Conservation (phyloP, 1,284 basidiomycete genomes). For the Volvariella surrecta region DNA sequence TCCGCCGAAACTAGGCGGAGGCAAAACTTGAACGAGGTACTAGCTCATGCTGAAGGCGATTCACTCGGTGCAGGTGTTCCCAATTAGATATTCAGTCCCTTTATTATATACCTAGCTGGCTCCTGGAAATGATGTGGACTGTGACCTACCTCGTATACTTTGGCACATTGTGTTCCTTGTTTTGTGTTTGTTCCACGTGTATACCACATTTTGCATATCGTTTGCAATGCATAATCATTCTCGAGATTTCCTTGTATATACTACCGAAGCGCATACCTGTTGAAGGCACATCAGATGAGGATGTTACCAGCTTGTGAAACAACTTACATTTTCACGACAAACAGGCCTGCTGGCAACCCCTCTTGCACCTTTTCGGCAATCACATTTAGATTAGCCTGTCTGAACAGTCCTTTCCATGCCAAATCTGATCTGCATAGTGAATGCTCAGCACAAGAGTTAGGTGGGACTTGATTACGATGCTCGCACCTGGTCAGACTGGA, state of each 20-base stretch:
- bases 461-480: background rate
- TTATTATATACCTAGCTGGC: too few species aligned
- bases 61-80: too few species aligned
- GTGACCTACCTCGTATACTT: too few species aligned
- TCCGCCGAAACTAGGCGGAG: constrained; percentile 31
- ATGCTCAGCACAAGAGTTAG: constrained; percentile 1
- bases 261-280: constrained; percentile 55
- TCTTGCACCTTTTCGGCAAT: constrained; percentile 66
- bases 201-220: too few species aligned
- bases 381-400: constrained; percentile 57
- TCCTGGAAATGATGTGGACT: too few species aligned
- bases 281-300: constrained; percentile 6
- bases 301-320: constrained; percentile 3
- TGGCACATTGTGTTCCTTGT: constrained; percentile 5
- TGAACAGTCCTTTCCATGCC: constrained; percentile 74
- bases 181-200: constrained; percentile 3
- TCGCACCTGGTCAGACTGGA: constrained; percentile 78
- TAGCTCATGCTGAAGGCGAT: constrained; percentile 15
- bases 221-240: too few species aligned
- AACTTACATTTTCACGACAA: constrained; percentile 75
- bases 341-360: constrained; percentile 76
- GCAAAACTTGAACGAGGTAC: constrained; percentile 42
- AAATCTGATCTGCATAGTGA: constrained; percentile 60
- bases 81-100: too few species aligned
- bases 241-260: background rate